A percentile compares a stretch with the other conserved stretches of the same genome.
These are phyloP conservation scores for Chrysanthemum seticuspe DNA, from an alignment of 129 eudicot genomes.

Conservation along the genomic window DNA sequence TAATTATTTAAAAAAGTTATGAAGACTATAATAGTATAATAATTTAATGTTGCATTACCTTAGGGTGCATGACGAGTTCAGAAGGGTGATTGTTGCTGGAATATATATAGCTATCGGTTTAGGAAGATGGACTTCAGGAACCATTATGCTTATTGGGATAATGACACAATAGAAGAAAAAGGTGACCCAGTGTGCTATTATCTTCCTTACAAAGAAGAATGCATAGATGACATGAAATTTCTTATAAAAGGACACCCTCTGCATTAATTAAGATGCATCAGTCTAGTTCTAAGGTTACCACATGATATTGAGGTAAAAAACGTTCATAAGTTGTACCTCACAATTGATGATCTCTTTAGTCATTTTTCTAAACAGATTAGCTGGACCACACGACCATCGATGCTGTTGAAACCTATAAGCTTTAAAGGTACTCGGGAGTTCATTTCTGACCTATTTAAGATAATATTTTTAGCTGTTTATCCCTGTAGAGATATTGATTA, in stretches of 20 bases:
- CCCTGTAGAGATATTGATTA: slow-evolving; percentile 1
- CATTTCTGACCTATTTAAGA: slow-evolving; percentile 62
- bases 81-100: slow-evolving; percentile 73
- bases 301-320: not conserved
- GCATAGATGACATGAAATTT: slow-evolving; percentile 74
- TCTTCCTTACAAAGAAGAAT: slow-evolving; percentile 91
- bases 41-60: slow-evolving; percentile 37
- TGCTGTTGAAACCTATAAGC: slow-evolving; percentile 84
- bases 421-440: slow-evolving; percentile 86
- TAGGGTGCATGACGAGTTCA: slow-evolving; percentile 63
- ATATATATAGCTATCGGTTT: slow-evolving; percentile 60
- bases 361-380: slow-evolving; percentile 81
- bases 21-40: no score
- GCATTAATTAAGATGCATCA: slow-evolving; percentile 30
- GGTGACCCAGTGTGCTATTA: slow-evolving; percentile 86
- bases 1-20: not conserved
- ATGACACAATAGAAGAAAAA: slow-evolving; percentile 81
- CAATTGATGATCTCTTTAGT: slow-evolving; percentile 60
- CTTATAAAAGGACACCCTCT: slow-evolving; percentile 80
- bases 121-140: slow-evolving; percentile 80
- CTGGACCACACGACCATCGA: slow-evolving; percentile 98
- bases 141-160: slow-evolving; percentile 65
- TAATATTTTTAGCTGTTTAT: slow-evolving; percentile 17
- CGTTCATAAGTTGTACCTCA: slow-evolving; percentile 44
- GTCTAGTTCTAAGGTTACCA: not conserved